These are phyloP conservation scores for Geotrichum restrictum DNA, from an alignment of 1,139 yeast genomes.

Conservation along the genomic window DNA sequence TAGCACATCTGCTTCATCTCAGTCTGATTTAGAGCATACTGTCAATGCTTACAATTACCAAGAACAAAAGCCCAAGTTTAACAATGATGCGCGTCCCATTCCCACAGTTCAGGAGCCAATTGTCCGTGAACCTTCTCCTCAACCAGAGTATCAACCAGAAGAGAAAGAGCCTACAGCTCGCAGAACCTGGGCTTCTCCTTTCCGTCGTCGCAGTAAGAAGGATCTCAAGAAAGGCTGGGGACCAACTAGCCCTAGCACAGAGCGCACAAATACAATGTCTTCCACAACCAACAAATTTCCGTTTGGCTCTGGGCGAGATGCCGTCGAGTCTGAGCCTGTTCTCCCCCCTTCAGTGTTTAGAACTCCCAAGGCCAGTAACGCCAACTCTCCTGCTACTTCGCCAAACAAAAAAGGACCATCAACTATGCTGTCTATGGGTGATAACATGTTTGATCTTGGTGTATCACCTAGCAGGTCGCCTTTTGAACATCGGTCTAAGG, in stretches of 20 bases:
- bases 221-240: conserved; percentile 32
- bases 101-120: conserved; percentile 11
- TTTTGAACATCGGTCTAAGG: conserved; percentile 24
- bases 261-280: conserved; percentile 11
- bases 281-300: neutral
- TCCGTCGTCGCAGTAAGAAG: conserved; percentile 36
- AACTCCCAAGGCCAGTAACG: conserved; percentile 3
- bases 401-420: conserved; percentile 13
- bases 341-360: neutral
- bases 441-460: conserved; percentile 37
- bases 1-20: conserved; percentile 31
- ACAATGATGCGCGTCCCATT: neutral
- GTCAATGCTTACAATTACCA: neutral
- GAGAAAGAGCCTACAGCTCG: conserved; percentile 14
- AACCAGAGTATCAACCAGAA: neutral
- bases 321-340: neutral
- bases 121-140: conserved; percentile 3
- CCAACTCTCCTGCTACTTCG: conserved; percentile 28
- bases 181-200: conserved; percentile 43
- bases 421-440: conserved; percentile 26
- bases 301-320: neutral
- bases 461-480: conserved; percentile 26
- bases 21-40: conserved; percentile 25
- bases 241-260: conserved; percentile 19
- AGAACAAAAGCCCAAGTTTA: neutral